These are phyloP conservation scores for Eucalyptus globulus DNA, from an alignment of 345 rosid genomes.

Conservation along the genomic window DNA sequence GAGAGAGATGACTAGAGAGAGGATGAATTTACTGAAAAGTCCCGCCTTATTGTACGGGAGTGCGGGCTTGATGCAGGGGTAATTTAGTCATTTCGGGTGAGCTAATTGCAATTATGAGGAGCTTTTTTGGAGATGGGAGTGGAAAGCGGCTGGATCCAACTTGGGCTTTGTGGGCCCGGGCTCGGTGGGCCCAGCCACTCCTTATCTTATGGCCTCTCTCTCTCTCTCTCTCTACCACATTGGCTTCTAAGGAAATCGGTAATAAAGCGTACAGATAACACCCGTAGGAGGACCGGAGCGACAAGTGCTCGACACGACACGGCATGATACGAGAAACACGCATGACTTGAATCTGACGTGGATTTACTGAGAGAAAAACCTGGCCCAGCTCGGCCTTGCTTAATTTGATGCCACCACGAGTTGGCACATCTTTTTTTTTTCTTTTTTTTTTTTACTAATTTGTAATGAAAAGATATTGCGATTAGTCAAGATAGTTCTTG, in stretches of 20 bases:
- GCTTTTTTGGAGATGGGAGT: not conserved
- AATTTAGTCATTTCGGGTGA: not conserved
- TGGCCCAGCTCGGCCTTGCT: rapidly evolving
- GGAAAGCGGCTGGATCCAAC: not conserved
- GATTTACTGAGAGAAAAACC: not conserved
- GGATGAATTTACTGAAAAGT: not conserved
- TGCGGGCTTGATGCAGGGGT: not conserved
- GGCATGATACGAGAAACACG: not conserved
- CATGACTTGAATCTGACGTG: rapidly evolving
- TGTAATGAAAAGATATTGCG: not conserved
- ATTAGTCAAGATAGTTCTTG: not conserved
- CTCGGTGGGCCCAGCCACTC: not conserved
- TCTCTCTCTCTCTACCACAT: not conserved
- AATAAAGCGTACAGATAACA: not conserved
- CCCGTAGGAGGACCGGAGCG: rapidly evolving
- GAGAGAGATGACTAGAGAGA: not conserved
- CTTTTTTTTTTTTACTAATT: not conserved
- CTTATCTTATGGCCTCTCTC: not conserved
- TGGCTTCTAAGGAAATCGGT: not conserved
- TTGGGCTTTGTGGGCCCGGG: not conserved
- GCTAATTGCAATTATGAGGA: not conserved
- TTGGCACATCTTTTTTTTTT: not conserved
- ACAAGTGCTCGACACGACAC: rapidly evolving
- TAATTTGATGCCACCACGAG: not conserved
- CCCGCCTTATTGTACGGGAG: rapidly evolving